Evolutionary conservation across 2,329 filamentous ascomycete species (phyloP).

Genomic region (Diaporthe australafricana): DNA sequence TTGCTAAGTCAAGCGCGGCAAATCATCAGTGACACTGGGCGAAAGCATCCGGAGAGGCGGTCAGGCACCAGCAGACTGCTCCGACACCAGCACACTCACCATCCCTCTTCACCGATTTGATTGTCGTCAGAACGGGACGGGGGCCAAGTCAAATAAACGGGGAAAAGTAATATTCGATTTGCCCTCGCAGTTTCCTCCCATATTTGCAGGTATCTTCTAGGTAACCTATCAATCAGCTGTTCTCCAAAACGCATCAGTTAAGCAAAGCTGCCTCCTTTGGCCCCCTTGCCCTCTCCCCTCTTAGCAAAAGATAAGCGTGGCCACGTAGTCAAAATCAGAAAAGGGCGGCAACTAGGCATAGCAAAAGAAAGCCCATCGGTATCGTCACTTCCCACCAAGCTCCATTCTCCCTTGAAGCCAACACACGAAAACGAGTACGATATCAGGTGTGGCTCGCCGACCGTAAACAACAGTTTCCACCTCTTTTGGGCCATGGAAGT

Average conservation of each 20-base stretch:
- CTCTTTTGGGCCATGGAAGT: constrained; percentile 18
- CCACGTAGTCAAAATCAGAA: constrained; percentile 29
- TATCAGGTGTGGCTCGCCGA: constrained; percentile 13
- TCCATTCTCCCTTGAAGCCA: constrained; percentile 13
- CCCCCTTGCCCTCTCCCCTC: constrained; percentile 1
- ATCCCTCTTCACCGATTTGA: background rate
- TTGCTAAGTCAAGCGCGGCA: background rate
- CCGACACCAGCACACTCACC: background rate
- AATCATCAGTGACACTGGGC: background rate
- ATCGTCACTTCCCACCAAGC: constrained; percentile 15
- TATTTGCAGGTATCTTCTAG: constrained; percentile 37
- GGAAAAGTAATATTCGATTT: constrained; percentile 29
- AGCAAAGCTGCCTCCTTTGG: background rate
- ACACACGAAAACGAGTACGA: background rate
- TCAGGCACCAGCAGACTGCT: background rate
- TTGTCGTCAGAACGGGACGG: background rate
- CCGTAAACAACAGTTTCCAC: constrained; percentile 5
- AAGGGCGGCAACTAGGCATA: constrained; percentile 4
- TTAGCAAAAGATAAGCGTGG: constrained; percentile 9
- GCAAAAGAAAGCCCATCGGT: background rate
- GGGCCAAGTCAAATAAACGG: background rate
- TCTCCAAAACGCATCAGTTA: constrained; percentile 1
- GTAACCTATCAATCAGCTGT: constrained; percentile 29
- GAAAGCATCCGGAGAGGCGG: constrained; percentile 15
- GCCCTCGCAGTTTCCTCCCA: constrained; percentile 22